Conservation (phyloP, 257 asterid species). For the Gentiana dahurica region DNA sequence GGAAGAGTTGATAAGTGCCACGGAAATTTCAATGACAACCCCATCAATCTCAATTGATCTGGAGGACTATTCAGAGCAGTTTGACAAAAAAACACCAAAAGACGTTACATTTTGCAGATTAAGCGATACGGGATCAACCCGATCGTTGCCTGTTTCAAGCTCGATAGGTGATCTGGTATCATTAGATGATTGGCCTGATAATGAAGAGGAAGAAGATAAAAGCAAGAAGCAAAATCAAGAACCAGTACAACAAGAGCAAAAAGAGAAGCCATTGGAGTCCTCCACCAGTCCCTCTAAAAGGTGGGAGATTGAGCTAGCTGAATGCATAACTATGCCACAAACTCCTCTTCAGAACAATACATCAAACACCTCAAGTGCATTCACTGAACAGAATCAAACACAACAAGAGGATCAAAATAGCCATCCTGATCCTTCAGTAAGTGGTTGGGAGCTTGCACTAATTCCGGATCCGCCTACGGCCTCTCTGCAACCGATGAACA, state of each 20-base stretch:
- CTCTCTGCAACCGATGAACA: not conserved
- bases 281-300: conserved; percentile 12
- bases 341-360: not conserved
- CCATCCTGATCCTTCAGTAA: conserved; percentile 8
- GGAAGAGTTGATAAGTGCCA: conserved; percentile 62
- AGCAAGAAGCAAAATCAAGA: conserved; percentile 1
- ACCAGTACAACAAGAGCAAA: conserved; percentile 5
- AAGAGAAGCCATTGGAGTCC: conserved; percentile 4
- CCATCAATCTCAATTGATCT: conserved; percentile 69
- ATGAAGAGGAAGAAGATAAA: conserved; percentile 10
- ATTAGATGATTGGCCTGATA: conserved; percentile 33
- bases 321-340: conserved; percentile 4
- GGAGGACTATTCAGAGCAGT: conserved; percentile 42
- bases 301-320: conserved; percentile 47
- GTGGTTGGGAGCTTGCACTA: conserved; percentile 29
- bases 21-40: conserved; percentile 24
- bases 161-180: conserved; percentile 52
- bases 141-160: conserved; percentile 44
- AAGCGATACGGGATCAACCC: conserved; percentile 44
- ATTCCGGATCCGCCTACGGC: conserved; percentile 17
- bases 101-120: conserved; percentile 21
- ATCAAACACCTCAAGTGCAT: conserved; percentile 1
- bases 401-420: conserved; percentile 1
- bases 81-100: conserved; percentile 9
- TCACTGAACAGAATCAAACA: conserved; percentile 4